Evolutionary conservation across 768 basidiomycete genomes (phyloP).

Genomic region (Kwoniella bestiolae): DNA sequence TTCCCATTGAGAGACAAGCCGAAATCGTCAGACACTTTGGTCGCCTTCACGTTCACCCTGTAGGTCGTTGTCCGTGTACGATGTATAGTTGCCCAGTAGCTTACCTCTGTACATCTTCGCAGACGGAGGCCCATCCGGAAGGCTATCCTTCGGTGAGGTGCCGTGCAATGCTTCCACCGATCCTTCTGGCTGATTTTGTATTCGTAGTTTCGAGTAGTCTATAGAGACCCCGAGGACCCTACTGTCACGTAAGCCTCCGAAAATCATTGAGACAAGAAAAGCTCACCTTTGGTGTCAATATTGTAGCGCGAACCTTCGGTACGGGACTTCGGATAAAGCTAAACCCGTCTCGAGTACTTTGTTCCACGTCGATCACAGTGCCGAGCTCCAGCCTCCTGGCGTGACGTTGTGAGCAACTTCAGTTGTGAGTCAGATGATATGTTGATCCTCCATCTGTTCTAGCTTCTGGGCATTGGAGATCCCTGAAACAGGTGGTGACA

Average conservation of each 20-base stretch:
- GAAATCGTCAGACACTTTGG: conserved; percentile 25
- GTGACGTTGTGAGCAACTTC: conserved; percentile 59
- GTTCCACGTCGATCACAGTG: conserved; percentile 25
- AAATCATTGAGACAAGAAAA: not conserved
- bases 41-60: conserved; percentile 23
- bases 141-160: not conserved
- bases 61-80: not conserved
- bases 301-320: not conserved
- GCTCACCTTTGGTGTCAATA: not conserved
- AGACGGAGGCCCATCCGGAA: conserved; percentile 3
- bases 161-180: too few species aligned
- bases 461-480: conserved; percentile 55
- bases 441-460: too few species aligned
- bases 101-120: too few species aligned
- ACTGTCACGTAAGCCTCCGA: not conserved
- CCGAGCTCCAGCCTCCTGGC: conserved; percentile 22
- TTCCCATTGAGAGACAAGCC: conserved; percentile 11
- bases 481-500: conserved; percentile 62
- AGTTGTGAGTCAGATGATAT: too few species aligned
- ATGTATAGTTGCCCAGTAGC: too few species aligned
- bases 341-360: conserved; percentile 12
- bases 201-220: conserved; percentile 17
- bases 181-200: too few species aligned
- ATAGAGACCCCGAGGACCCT: conserved; percentile 7
- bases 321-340: conserved; percentile 6